Evolutionary conservation across 2,329 filamentous ascomycete species (phyloP).

Genomic region (Harringtonia aguacate): DNA sequence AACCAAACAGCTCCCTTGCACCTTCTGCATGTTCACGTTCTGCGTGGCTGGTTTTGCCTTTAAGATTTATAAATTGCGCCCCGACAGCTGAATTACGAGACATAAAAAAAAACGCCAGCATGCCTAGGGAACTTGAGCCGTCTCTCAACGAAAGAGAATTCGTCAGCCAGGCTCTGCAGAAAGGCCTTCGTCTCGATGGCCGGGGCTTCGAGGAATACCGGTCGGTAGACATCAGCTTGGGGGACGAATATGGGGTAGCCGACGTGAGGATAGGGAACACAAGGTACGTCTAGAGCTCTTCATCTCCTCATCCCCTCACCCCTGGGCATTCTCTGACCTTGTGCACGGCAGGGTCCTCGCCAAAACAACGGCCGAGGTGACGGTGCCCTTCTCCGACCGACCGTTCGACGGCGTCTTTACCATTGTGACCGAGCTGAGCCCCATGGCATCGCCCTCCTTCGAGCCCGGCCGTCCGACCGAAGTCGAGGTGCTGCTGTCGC

Average conservation of each 20-base stretch:
- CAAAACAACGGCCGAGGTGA: constrained; percentile 80
- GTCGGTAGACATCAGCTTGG: constrained; percentile 66
- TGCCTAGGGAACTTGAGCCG: constrained; percentile 88
- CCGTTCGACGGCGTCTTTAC: constrained; percentile 94
- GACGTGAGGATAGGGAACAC: constrained; percentile 87
- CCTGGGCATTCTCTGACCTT: constrained; percentile 4
- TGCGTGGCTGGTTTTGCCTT: background rate
- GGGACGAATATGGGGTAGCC: constrained; percentile 82
- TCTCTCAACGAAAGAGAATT: constrained; percentile 85
- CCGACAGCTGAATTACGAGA: no score
- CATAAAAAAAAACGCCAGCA: constrained; percentile 27
- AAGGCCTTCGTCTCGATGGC: constrained; percentile 75
- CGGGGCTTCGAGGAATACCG: constrained; percentile 74
- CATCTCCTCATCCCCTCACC: background rate
- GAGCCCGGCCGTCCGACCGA: constrained; percentile 77
- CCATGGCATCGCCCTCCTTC: constrained; percentile 85
- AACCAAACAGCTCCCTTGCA: background rate
- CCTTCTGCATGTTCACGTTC: constrained; percentile 2
- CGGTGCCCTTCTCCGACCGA: constrained; percentile 73
- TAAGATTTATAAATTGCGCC: background rate
- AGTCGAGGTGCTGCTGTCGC: constrained; percentile 74
- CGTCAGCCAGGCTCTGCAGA: constrained; percentile 68
- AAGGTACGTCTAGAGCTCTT: constrained; percentile 39
- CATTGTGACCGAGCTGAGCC: constrained; percentile 81
- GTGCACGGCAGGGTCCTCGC: constrained; percentile 55